A percentile compares a stretch with the other conserved stretches of the same genome.
phyloP scores from a whole-genome alignment of 371 early-diverging fungal species.

The Sporodiniella umbellata region DNA sequence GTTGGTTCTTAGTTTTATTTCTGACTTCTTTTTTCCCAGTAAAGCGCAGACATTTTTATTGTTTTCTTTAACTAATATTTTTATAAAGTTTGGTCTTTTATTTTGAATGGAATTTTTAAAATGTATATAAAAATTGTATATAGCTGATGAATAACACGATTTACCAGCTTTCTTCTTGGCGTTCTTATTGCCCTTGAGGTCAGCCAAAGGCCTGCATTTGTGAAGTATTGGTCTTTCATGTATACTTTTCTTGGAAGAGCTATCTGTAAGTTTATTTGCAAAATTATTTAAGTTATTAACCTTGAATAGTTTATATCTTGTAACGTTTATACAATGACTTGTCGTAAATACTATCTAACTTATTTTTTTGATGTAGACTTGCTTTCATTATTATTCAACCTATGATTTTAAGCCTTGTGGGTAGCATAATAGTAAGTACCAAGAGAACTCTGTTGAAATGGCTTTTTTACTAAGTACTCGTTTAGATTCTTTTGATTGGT shows the following conservation, averaged over 20 bases:
- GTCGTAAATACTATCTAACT: too few relatives aligned
- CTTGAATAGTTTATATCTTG: constrained; percentile 16
- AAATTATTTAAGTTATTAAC: background rate
- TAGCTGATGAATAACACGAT: background rate
- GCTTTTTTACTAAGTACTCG: too few relatives aligned
- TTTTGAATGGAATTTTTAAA: constrained; percentile 13
- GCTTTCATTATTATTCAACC: constrained; percentile 9
- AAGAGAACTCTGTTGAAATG: background rate
- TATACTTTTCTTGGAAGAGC: constrained; percentile 22
- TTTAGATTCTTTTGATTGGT: constrained; percentile 15
- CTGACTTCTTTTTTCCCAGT: constrained; percentile 10
- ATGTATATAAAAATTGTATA: background rate
- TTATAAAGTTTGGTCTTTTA: constrained; percentile 7
- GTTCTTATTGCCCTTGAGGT: constrained; percentile 7
- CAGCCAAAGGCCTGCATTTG: constrained; percentile 9
- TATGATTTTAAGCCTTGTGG: constrained; percentile 4
- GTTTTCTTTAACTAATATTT: background rate
- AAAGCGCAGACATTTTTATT: background rate
- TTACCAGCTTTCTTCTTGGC: constrained; percentile 10
- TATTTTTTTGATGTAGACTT: constrained; percentile 11
- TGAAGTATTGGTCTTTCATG: constrained; percentile 21
- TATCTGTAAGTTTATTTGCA: constrained; percentile 13
- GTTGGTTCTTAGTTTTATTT: constrained; percentile 13
- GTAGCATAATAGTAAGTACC: constrained; percentile 12
- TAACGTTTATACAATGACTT: constrained; percentile 5